These are phyloP conservation scores for Strobilomyces dryophilus DNA, from an alignment of 768 basidiomycete species.

Conservation along the genomic window DNA sequence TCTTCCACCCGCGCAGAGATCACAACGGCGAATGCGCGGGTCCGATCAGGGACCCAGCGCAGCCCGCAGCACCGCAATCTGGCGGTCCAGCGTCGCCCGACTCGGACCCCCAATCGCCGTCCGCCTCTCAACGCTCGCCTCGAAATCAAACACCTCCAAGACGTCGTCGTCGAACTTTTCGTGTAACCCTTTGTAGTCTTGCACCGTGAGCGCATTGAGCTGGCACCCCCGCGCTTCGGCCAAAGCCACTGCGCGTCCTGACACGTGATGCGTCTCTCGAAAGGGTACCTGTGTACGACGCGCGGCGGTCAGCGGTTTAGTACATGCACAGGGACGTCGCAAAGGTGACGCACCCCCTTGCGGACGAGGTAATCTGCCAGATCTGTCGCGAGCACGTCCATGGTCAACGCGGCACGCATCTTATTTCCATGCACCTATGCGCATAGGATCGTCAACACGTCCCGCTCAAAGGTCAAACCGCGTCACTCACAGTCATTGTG, in stretches of 20 bases:
- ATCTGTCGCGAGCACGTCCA: conserved; percentile 99
- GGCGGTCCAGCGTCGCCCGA: conserved; percentile 76
- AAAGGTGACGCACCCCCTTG: conserved; percentile 72
- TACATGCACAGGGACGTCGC: no score
- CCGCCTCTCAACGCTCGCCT: conserved; percentile 89
- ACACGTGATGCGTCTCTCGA: conserved; percentile 98
- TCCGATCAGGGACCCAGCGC: conserved; percentile 37
- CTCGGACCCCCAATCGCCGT: conserved; percentile 92
- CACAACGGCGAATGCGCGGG: no score
- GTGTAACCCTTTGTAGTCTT: conserved; percentile 75
- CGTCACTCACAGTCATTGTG: conserved; percentile 67
- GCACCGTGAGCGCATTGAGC: conserved; percentile 73
- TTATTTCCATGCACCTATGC: conserved; percentile 86
- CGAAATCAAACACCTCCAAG: conserved; percentile 85
- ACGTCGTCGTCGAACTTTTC: conserved; percentile 82
- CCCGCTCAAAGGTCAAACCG: not conserved
- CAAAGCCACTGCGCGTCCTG: conserved; percentile 92
- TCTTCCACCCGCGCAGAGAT: not conserved
- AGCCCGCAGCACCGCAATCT: conserved; percentile 72
- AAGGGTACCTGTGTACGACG: conserved; percentile 73
- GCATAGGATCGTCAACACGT: conserved; percentile 25
- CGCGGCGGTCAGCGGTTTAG: not conserved
- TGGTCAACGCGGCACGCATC: conserved; percentile 88
- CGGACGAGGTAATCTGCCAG: conserved; percentile 97
- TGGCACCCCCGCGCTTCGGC: conserved; percentile 82